Evolutionary conservation across 306 rosid species (phyloP).

Genomic region (Rubus parviflorus): DNA sequence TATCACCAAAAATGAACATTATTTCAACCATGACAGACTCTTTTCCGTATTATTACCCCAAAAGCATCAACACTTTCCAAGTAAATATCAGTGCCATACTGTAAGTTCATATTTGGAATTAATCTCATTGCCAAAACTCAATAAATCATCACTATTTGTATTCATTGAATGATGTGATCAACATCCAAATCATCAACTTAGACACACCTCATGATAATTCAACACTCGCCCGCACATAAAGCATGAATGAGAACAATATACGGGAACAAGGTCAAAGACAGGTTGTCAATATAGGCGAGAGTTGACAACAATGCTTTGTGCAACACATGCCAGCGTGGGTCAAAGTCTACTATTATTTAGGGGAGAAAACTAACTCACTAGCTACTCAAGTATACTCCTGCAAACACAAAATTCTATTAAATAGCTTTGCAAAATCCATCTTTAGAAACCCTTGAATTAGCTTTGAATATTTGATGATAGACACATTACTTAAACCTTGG

Average conservation of each 20-base stretch:
- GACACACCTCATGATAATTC: not conserved
- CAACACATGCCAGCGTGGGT: not conserved
- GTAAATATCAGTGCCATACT: not conserved
- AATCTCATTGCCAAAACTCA: not conserved
- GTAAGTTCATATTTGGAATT: not conserved
- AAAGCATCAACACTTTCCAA: not conserved
- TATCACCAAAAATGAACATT: not conserved
- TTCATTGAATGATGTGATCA: not conserved
- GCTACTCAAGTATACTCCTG: not conserved
- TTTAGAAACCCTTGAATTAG: not conserved
- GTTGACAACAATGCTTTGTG: not conserved
- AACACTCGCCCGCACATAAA: not conserved
- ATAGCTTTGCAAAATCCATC: not conserved
- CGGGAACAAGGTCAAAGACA: not conserved
- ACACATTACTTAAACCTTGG: not conserved
- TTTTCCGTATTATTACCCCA: not conserved
- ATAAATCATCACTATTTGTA: not conserved
- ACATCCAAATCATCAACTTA: not conserved
- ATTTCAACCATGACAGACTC: not conserved
- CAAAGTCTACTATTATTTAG: not conserved
- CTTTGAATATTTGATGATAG: not conserved
- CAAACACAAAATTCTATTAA: not conserved
- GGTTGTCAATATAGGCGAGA: not conserved
- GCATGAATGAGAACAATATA: not conserved
- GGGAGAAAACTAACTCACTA: not conserved